Percentiles rank a stretch among this genome's conserved stretches.
Evolutionary conservation across 495 filamentous ascomycete species (phyloP).

Genomic region (Haplographium delicatum): DNA sequence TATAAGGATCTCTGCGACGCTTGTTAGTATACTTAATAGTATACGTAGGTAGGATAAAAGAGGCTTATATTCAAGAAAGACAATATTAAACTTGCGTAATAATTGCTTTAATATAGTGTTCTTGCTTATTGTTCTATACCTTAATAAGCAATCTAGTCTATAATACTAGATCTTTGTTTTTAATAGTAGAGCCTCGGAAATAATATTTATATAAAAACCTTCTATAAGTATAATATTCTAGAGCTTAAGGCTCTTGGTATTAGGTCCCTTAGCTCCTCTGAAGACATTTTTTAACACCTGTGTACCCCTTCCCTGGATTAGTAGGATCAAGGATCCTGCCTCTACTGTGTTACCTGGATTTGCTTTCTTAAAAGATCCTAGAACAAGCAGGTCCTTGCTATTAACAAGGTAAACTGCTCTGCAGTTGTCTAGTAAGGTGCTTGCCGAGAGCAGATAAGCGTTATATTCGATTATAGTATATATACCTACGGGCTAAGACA

Average conservation of each 20-base stretch:
- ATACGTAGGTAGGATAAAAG: background rate
- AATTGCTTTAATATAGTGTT: background rate
- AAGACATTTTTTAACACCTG: background rate
- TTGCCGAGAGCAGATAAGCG: too few species aligned
- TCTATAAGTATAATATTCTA: background rate
- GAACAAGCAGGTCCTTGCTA: background rate
- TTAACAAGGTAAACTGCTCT: background rate
- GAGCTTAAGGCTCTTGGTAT: background rate
- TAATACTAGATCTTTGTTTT: background rate
- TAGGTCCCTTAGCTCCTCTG: too few species aligned
- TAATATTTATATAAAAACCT: background rate
- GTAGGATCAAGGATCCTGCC: background rate
- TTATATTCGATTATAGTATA: too few species aligned
- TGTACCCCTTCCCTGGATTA: background rate
- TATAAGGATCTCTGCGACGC: background rate
- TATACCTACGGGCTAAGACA: too few species aligned
- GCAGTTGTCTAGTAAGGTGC: background rate
- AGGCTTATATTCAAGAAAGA: background rate
- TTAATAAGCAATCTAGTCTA: background rate
- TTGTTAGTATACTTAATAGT: background rate
- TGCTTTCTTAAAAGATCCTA: background rate
- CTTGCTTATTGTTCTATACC: background rate
- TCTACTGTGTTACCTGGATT: background rate
- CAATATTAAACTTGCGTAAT: background rate
- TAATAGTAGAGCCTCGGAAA: too few species aligned